These are phyloP conservation scores for Diversispora epigaea DNA, from an alignment of 192 early-diverging fungal species.

Conservation along the genomic window DNA sequence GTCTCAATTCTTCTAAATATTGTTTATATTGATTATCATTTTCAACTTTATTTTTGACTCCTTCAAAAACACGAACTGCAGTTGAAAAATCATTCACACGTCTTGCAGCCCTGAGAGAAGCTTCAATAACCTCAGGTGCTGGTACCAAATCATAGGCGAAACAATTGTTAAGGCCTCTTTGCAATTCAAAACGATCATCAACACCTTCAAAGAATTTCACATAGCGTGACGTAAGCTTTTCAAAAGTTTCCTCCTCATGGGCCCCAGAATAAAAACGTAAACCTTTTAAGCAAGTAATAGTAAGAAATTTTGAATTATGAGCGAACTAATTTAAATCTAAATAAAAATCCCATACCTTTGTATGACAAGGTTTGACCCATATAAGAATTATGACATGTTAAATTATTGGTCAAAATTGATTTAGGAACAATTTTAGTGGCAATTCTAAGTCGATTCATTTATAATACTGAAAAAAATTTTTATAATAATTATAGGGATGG, in stretches of 20 bases:
- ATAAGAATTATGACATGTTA: background rate
- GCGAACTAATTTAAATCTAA: background rate
- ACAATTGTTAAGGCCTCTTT: constrained; percentile 96
- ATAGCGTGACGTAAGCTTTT: constrained; percentile 76
- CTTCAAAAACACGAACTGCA: constrained; percentile 92
- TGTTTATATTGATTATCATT: constrained; percentile 84
- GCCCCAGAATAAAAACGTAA: constrained; percentile 62
- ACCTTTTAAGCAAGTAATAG: background rate
- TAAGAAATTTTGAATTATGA: background rate
- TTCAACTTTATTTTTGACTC: constrained; percentile 84
- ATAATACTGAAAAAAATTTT: background rate
- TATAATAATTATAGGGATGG: no score
- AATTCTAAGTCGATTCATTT: constrained; percentile 7
- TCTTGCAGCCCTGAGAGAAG: constrained; percentile 86
- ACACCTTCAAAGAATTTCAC: constrained; percentile 81
- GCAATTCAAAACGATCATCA: constrained; percentile 95
- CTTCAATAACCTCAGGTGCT: constrained; percentile 80
- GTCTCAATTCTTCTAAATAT: constrained; percentile 87
- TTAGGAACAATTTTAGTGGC: background rate
- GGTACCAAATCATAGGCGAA: constrained; percentile 96
- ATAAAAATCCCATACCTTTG: background rate
- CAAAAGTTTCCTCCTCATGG: constrained; percentile 73
- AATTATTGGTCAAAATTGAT: background rate
- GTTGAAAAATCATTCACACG: constrained; percentile 94
- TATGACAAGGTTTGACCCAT: background rate